Base-by-base conservation (phyloP, 371 early-diverging fungal species). In the Mortierella sp. region DNA sequence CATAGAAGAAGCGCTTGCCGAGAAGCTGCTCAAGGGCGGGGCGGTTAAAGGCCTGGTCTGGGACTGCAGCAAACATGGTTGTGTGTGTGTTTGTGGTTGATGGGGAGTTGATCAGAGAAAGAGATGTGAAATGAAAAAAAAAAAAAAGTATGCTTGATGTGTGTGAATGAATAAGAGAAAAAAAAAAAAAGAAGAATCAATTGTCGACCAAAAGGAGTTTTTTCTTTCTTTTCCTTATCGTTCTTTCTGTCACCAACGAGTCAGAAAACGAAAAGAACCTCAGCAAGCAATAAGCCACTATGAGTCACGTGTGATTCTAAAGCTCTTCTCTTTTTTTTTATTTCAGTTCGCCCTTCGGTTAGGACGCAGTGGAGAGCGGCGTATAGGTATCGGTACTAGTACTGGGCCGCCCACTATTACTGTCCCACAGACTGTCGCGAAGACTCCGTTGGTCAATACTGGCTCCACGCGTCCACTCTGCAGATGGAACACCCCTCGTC, bases 1-100 rank as follows among this genome's bases (percentile, higher is more conserved):
- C 96, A 70, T 93, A 96, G 86, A 98, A 99, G 94, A 99, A 99
- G 50, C 99, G 93, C 89, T 95, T 95, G 73, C 90, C 85, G 64
- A 98, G 90, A 71, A 98, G 86, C 84, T 91, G 91, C 87, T 93
- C 93, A 65, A 93, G 88, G 31, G 90, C 88, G 69, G 89, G 71
- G 85, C 93, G 87, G 79, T 90, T 92, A 85, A 93, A 92, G 16
- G 74, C 53, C 26, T 68, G 66, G 68, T 75, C 70, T 14, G n/a
- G 39, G 37, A 53, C 63, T 61, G 66, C n/a, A 34, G 65, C 53
- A 34, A 79, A 77, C 76, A 77, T 85, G 70, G 65, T 77, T 50
- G 50, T 66, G 37, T 24, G 10, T 24, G 6, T 65, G 50, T 31
- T 34, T 31, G 39, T 61, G 37, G 4, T 55, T 40, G 64, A 64